Conservation (phyloP, 106 monocot species). For the Allium sativum region DNA sequence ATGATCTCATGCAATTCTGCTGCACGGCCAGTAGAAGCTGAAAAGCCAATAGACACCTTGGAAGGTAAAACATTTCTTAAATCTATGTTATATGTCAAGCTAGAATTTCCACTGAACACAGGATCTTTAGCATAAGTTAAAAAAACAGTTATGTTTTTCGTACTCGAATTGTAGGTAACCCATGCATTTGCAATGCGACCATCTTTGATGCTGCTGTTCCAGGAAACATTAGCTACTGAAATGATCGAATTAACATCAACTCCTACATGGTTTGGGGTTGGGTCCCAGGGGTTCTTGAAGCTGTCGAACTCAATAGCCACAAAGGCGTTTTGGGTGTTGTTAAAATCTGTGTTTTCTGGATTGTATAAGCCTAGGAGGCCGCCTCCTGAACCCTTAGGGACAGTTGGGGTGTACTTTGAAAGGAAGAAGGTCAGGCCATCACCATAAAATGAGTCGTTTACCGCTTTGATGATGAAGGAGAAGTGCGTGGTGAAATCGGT, state of each 20-base stretch:
- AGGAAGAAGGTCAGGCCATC: constrained; percentile 76
- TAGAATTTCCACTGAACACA: constrained; percentile 10
- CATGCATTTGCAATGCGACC: constrained; percentile 28
- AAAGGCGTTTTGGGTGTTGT: background rate
- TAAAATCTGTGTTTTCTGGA: background rate
- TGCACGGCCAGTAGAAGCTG: constrained; percentile 16
- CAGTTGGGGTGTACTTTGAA: constrained; percentile 11
- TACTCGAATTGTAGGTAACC: constrained; percentile 29
- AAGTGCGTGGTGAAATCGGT: constrained; percentile 49
- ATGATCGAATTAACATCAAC: constrained; percentile 36
- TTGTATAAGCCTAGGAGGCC: constrained; percentile 37
- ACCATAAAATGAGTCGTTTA: background rate
- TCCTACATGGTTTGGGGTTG: constrained; percentile 39
- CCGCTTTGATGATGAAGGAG: constrained; percentile 43
- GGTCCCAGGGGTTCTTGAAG: constrained; percentile 43
- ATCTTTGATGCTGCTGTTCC: constrained; percentile 28
- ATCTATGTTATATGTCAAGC: constrained; percentile 23
- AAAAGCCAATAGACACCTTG: constrained; percentile 41
- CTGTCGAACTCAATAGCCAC: constrained; percentile 72
- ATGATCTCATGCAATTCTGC: constrained; percentile 35
- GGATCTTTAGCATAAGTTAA: constrained; percentile 22
- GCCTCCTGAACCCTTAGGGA: constrained; percentile 14
- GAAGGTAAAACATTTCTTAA: constrained; percentile 32
- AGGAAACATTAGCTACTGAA: constrained; percentile 9
- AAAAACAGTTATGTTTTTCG: constrained; percentile 32